Evolutionary conservation across 1,284 basidiomycete species (phyloP).

Genomic region (Cryptococcus sp.): DNA sequence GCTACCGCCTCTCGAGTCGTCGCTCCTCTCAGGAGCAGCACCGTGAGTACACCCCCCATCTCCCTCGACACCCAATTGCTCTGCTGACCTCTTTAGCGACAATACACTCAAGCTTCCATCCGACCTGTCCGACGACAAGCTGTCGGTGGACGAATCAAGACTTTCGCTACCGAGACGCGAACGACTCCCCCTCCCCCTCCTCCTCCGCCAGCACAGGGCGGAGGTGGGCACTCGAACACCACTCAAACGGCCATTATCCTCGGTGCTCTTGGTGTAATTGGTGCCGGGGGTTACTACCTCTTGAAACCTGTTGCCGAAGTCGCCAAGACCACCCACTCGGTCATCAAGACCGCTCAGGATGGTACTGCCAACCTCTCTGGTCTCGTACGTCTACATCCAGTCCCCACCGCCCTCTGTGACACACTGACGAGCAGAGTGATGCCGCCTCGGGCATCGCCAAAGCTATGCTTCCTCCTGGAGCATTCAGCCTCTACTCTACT

Average conservation of each 20-base stretch:
- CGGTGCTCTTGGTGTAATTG: constrained; percentile 32
- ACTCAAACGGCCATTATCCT: constrained; percentile 34
- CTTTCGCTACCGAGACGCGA: constrained; percentile 11
- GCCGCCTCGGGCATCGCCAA: constrained; percentile 23
- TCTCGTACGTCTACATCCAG: not conserved
- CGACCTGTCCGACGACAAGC: constrained; percentile 1
- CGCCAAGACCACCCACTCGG: constrained; percentile 23
- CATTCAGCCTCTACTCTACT: constrained; percentile 28
- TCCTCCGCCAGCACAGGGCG: constrained; percentile 2
- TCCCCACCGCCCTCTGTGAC: not conserved
- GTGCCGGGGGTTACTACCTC: constrained; percentile 34
- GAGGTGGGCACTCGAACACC: constrained; percentile 8
- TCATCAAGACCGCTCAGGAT: constrained; percentile 24
- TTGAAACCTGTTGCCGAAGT: constrained; percentile 43
- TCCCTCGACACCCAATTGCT: not conserved
- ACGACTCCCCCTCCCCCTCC: constrained; percentile 7
- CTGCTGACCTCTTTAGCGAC: not conserved
- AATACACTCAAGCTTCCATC: not conserved
- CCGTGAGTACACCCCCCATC: not conserved
- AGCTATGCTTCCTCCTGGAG: constrained; percentile 29
- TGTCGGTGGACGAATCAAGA: not conserved
- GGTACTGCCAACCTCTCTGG: constrained; percentile 15
- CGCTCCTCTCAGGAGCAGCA: constrained; percentile 2
- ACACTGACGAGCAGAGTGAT: constrained; percentile 7
- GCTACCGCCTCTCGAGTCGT: constrained; percentile 1